phyloP scores from a whole-genome alignment of 2,329 filamentous ascomycete species.

The Rutstroemia sp. region DNA sequence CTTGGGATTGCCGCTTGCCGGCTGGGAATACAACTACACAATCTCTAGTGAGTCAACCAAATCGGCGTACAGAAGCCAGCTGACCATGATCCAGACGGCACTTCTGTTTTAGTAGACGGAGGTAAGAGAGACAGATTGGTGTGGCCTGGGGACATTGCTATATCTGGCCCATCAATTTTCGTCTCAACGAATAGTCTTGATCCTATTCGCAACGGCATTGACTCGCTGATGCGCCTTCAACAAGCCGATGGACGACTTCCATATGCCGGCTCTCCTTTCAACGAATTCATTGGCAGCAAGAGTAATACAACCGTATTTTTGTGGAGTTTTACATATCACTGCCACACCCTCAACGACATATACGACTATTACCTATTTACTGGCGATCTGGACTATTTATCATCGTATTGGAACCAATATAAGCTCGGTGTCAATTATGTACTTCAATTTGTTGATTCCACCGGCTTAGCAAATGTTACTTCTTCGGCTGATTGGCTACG shows the following conservation, averaged over 20 bases:
- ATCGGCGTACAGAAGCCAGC: slow-evolving; percentile 24
- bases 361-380: slow-evolving; percentile 52
- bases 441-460: slow-evolving; percentile 32
- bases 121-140: slow-evolving; percentile 52
- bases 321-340: slow-evolving; percentile 46
- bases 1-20: slow-evolving; percentile 9
- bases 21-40: slow-evolving; percentile 6
- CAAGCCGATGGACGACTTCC: slow-evolving; percentile 15
- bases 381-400: slow-evolving; percentile 42
- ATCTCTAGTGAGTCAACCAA: background rate
- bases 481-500: slow-evolving; percentile 19
- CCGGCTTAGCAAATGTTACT: slow-evolving; percentile 25
- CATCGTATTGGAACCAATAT: slow-evolving; percentile 41
- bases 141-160: slow-evolving; percentile 55
- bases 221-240: slow-evolving; percentile 19
- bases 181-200: slow-evolving; percentile 47
- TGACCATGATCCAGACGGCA: slow-evolving; percentile 3
- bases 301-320: slow-evolving; percentile 18
- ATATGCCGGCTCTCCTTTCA: slow-evolving; percentile 35
- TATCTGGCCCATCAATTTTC: slow-evolving; percentile 46
- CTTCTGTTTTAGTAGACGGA: slow-evolving; percentile 38
- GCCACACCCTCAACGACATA: slow-evolving; percentile 50
- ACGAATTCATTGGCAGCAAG: background rate
- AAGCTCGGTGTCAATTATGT: slow-evolving; percentile 38
- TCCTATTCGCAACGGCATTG: slow-evolving; percentile 42